Evolutionary conservation across 768 basidiomycete species (phyloP), one percentile per base, ranked within the genome.

Genomic region (Suillus bovinus): DNA sequence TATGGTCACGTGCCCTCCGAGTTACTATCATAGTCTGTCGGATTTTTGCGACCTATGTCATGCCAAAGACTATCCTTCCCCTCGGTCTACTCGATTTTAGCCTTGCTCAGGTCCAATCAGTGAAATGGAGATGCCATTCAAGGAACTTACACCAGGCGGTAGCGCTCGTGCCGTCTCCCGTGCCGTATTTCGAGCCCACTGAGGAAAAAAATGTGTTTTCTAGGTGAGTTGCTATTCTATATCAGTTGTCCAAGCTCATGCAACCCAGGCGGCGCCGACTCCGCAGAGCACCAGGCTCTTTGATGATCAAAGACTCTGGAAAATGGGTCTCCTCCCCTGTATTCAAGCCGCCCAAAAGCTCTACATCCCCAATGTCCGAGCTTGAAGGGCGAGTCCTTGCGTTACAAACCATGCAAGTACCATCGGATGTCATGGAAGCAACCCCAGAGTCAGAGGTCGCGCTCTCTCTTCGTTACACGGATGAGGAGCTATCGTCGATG

Each of bases 401-500:
- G 33, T 33, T 33, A 9, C 33, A 33, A 33, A 33, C 8, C 10
- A 34, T 10, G 33, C 33, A 34, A 34, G 33, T 10, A 10, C 33
- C 33, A 34, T 10, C 33, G 33, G 33, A 34, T 34, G 33, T 34
- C 33, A 20, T 38, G 17, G 55, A 56, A 9, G 54, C 17, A 24
- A 24, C 54, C 24, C 5, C 36, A 36, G 33, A 13, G 22, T 13
- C 54, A 60, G 58, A 34, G 8, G 22, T 17, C 63, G 11, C 33
- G 20, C 58, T 0, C n/a, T 29, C 11, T 20, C 22, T 39, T 60
- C 22, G 58, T 36, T 75, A 75, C 65, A 70, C 76, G 0, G 81
- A 82, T 29, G 70, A 71, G 5, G 74, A 82, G 20, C 69, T 81
- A 8, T 63, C 73, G 5, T 65, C 71, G 7, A 64, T 84, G 27